phyloP scores from a whole-genome alignment of 805 yeast genomes.

The Candida nonsorbophila region DNA sequence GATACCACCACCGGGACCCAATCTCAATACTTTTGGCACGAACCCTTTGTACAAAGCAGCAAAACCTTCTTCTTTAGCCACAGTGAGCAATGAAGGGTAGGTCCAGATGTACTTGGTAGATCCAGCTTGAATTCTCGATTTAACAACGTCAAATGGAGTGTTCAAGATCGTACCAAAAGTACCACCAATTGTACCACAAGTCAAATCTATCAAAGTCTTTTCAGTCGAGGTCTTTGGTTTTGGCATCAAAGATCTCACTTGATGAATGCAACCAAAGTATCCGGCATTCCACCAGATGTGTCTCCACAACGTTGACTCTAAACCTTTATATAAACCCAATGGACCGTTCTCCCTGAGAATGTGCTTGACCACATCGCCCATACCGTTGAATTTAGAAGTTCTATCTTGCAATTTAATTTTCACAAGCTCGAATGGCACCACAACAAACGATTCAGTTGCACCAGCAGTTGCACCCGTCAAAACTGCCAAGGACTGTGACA shows the following conservation, averaged over 20 bases:
- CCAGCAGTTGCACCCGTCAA: constrained; percentile 98
- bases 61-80: constrained; percentile 88
- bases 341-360: constrained; percentile 74
- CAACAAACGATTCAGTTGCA: constrained; percentile 93
- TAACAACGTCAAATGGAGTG: constrained; percentile 97
- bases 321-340: constrained; percentile 84
- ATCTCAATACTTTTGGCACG: constrained; percentile 92
- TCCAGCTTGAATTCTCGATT: constrained; percentile 93
- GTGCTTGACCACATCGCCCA: constrained; percentile 72
- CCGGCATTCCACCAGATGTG: constrained; percentile 97
- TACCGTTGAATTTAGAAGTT: constrained; percentile 75
- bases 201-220: constrained; percentile 79
- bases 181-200: constrained; percentile 96
- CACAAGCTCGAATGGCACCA: constrained; percentile 94
- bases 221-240: constrained; percentile 63
- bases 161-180: constrained; percentile 91
- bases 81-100: constrained; percentile 66
- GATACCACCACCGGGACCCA: constrained; percentile 99
- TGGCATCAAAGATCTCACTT: constrained; percentile 76
- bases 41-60: constrained; percentile 92
- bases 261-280: constrained; percentile 92
- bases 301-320: constrained; percentile 97
- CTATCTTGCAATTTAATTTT: constrained; percentile 93
- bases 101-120: constrained; percentile 91
- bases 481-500: constrained; percentile 80